A percentile compares a stretch with the other conserved stretches of the same genome.
These are phyloP conservation scores for Bassia scoparia DNA, from an alignment of 148 eudicot species.

Conservation along the genomic window DNA sequence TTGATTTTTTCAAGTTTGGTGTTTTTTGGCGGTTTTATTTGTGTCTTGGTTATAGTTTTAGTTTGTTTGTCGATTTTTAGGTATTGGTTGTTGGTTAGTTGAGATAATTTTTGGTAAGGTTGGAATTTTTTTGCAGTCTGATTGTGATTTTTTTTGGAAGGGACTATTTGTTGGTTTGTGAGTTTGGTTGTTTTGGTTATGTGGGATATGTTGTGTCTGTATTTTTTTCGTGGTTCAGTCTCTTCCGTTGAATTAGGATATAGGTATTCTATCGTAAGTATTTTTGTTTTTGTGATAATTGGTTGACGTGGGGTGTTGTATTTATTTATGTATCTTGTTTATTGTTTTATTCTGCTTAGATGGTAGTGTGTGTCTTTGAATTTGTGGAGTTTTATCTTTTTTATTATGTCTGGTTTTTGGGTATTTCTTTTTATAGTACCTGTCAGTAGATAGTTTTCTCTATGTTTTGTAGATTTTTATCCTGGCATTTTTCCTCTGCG, in stretches of 20 bases:
- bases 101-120: neutral
- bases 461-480: neutral
- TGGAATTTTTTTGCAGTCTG: neutral
- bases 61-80: neutral
- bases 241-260: too few species aligned
- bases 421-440: neutral
- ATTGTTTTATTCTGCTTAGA: slow-evolving; percentile 2
- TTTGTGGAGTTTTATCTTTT: neutral
- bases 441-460: slow-evolving; percentile 9
- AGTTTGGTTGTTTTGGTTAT: too few species aligned
- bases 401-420: slow-evolving; percentile 13
- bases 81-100: too few species aligned
- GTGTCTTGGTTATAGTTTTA: too few species aligned
- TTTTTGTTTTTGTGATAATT: slow-evolving; percentile 2
- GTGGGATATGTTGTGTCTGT: too few species aligned
- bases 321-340: too few species aligned
- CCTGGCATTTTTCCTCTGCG: neutral
- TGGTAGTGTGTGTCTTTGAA: slow-evolving; percentile 4
- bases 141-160: neutral
- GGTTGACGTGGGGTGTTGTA: slow-evolving; percentile 1
- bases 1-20: neutral
- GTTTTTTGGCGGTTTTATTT: neutral
- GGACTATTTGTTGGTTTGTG: neutral
- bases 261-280: slow-evolving; percentile 11
- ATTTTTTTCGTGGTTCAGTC: too few species aligned